Evolutionary conservation across 768 basidiomycete species (phyloP).

Genomic region (Boletus subparvulus): DNA sequence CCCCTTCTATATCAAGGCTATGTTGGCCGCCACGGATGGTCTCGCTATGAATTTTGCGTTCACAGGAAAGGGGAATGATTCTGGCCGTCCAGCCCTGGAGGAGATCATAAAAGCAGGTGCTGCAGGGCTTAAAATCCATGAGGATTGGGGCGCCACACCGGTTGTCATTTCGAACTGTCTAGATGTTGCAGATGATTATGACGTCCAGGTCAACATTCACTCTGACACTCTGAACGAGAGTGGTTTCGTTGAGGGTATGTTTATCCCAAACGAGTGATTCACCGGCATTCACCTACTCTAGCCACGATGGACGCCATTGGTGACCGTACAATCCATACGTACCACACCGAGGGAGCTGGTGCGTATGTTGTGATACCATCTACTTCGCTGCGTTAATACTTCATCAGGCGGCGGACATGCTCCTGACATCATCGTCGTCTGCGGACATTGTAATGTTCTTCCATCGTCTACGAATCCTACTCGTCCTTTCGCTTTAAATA

Average conservation of each 20-base stretch:
- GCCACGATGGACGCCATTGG: constrained; percentile 90
- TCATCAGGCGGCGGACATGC: constrained; percentile 85
- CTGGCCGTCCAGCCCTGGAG: constrained; percentile 67
- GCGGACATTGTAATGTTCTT: constrained; percentile 82
- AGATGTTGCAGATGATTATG: constrained; percentile 83
- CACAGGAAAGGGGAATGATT: constrained; percentile 96
- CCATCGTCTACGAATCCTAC: constrained; percentile 98
- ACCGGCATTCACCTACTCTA: constrained; percentile 28
- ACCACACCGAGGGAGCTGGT: constrained; percentile 96
- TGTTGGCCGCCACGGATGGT: constrained; percentile 90
- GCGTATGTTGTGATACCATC: not conserved
- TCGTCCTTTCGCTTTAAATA: constrained; percentile 86
- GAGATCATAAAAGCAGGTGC: constrained; percentile 86
- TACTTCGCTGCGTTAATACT: not conserved
- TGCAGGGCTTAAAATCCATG: constrained; percentile 90
- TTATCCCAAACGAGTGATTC: not conserved
- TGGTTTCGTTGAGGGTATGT: constrained; percentile 90
- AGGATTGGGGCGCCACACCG: constrained; percentile 96
- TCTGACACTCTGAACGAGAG: constrained; percentile 98
- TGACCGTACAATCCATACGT: constrained; percentile 91
- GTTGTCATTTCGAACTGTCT: constrained; percentile 74
- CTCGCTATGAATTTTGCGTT: constrained; percentile 91
- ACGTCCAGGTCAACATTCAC: constrained; percentile 95
- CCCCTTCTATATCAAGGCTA: constrained; percentile 83
- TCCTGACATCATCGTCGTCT: constrained; percentile 98